Percentiles rank a stretch among this genome's conserved stretches.
Conservation (phyloP, 371 early-diverging fungal species). For the Coemansia sp. region DNA sequence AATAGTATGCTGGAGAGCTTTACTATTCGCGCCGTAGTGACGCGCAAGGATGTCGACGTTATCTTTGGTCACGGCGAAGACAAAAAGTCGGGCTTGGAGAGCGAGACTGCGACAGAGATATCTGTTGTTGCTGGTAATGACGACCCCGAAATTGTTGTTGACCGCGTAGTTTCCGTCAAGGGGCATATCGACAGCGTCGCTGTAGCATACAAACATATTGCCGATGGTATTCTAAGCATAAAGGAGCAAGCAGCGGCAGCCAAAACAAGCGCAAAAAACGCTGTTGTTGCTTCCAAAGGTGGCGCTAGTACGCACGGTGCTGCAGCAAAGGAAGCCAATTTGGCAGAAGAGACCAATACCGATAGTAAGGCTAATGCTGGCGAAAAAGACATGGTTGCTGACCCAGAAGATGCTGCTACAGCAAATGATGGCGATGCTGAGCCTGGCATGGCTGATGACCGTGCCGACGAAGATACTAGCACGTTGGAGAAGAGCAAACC, state of each 20-base stretch:
- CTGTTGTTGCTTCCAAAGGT: neutral
- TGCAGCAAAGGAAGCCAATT: neutral
- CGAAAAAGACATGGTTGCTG: neutral
- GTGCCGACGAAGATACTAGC: neutral
- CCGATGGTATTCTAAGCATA: constrained; percentile 31
- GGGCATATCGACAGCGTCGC: constrained; percentile 33
- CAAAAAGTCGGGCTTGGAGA: constrained; percentile 22
- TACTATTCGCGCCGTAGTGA: constrained; percentile 46
- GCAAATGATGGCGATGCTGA: neutral
- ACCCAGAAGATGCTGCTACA: neutral
- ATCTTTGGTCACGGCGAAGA: constrained; percentile 27
- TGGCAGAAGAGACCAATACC: neutral
- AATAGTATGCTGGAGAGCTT: constrained; percentile 24
- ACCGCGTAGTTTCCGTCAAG: constrained; percentile 43
- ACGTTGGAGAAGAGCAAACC: neutral
- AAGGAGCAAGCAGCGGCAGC: constrained; percentile 17
- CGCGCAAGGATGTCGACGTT: constrained; percentile 45
- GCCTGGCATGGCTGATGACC: neutral
- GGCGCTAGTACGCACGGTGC: neutral
- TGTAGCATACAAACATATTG: constrained; percentile 23
- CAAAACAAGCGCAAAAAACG: neutral
- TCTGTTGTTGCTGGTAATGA: constrained; percentile 39
- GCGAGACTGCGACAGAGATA: constrained; percentile 17
- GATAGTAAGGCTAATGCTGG: constrained; percentile 2
- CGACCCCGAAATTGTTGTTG: constrained; percentile 49